phyloP scores from a whole-genome alignment of 2,329 filamentous ascomycete genomes.

The Periconia macrospinosa region DNA sequence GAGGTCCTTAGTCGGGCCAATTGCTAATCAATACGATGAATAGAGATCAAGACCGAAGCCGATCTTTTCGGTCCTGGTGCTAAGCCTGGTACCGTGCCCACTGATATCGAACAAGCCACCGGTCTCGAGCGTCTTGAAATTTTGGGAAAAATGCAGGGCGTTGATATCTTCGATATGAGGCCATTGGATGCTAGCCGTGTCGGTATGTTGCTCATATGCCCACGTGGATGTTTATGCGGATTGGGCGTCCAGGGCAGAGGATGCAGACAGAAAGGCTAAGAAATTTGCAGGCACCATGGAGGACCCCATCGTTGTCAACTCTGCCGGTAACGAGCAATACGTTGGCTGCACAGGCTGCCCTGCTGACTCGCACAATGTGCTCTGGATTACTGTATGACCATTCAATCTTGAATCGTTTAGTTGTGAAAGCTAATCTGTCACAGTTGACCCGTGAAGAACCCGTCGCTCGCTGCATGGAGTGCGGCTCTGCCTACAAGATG shows the following conservation, averaged over 20 bases:
- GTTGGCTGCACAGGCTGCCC: conserved; percentile 93
- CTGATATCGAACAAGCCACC: conserved; percentile 92
- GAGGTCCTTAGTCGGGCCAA: conserved; percentile 10
- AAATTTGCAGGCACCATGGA: conserved; percentile 72
- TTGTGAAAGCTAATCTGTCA: conserved; percentile 5
- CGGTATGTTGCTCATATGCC: conserved; percentile 58
- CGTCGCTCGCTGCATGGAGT: conserved; percentile 93
- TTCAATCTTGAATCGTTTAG: neutral
- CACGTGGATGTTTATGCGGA: neutral
- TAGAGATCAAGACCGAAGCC: conserved; percentile 80
- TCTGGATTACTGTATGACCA: conserved; percentile 80
- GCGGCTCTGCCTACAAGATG: conserved; percentile 96
- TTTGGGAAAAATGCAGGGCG: conserved; percentile 97
- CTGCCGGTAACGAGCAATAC: conserved; percentile 94
- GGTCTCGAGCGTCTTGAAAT: conserved; percentile 99
- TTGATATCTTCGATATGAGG: conserved; percentile 98
- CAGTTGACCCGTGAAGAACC: conserved; percentile 87
- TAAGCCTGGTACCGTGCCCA: conserved; percentile 78
- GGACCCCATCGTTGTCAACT: conserved; percentile 83
- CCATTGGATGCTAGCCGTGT: conserved; percentile 88
- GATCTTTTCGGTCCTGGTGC: conserved; percentile 87
- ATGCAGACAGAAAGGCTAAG: conserved; percentile 17
- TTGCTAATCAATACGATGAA: conserved; percentile 30
- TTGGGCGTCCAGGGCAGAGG: neutral
- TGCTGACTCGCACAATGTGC: conserved; percentile 85